Evolutionary conservation across 768 basidiomycete species (phyloP), one percentile per base, ranked within the genome.

Genomic region (Mycena crocata): DNA sequence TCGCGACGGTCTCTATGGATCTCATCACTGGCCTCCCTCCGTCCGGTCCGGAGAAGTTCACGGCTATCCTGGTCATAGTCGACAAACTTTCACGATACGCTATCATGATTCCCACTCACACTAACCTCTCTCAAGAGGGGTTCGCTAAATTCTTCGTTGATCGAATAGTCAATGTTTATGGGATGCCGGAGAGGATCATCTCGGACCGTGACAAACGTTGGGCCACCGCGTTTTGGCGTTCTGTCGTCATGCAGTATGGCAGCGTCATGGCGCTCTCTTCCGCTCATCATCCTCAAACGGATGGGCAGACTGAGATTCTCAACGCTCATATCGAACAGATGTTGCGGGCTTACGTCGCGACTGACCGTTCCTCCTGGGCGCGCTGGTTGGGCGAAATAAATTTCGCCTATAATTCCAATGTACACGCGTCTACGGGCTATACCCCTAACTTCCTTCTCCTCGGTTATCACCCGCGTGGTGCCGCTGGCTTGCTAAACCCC

Each of bases 251-350:
- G 6, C 24, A 50, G 13, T 52, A 52, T 30, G 37, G 49, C 19
- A 35, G 48, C 23, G 31, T 10, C 3, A 35, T 62, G 26, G 60
- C 50, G 14, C 60, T 62, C 0, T 76, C 81, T 1, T 79, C 78
- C 0, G 69, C 77, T 0, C 75, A 80, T 51, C 82, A 83, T 60
- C 82, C 80, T 0, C 79, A 83, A 62, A 76, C n/a, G n/a, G n/a
- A n/a, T n/a, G n/a, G 81, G 1, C 79, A 81, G 32, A 77, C 75
- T 0, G 76, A 81, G 68, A 67, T 71, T 21, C 54, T 77, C 0
- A 80, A 79, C 46, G 73, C 74, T 3, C 68, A 57, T 5, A 64
- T 79, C 3, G 76, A 79, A 59, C 68, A 72, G 28, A 76, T 75
- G 69, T 39, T 80, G 2, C 63, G 73, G 9, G 74, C 76, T 0